Percentiles rank a stretch among this genome's conserved stretches.
These are phyloP conservation scores for Aspergillus incahuasiensis DNA, from an alignment of 495 filamentous ascomycete genomes.

Conservation along the genomic window DNA sequence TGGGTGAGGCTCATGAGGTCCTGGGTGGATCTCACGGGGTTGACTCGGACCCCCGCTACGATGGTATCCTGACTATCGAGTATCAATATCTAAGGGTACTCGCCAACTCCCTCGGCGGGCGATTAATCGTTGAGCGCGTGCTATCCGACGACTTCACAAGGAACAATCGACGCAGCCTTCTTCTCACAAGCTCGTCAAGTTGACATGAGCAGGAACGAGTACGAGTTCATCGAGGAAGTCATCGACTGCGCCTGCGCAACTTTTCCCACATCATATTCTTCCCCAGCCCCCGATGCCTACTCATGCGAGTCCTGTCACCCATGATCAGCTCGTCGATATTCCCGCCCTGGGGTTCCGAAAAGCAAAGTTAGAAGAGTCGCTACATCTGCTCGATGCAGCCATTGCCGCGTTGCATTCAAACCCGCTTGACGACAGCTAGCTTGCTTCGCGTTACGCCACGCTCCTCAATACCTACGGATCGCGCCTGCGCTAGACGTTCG, in stretches of 20 bases:
- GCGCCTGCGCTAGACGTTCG: slow-evolving; percentile 18
- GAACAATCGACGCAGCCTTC: slow-evolving; percentile 8
- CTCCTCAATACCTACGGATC: slow-evolving; percentile 27
- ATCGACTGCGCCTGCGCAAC: slow-evolving; percentile 32
- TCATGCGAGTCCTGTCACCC: slow-evolving; percentile 34
- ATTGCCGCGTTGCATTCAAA: slow-evolving; percentile 28
- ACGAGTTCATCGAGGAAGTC: slow-evolving; percentile 37
- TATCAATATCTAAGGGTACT: slow-evolving; percentile 37
- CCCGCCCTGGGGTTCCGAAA: slow-evolving; percentile 33
- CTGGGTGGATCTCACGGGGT: slow-evolving; percentile 30
- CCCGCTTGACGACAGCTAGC: slow-evolving; percentile 34
- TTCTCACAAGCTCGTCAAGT: background rate
- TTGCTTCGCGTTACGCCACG: slow-evolving; percentile 33
- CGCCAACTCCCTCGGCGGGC: slow-evolving; percentile 35
- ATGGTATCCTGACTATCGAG: slow-evolving; percentile 28
- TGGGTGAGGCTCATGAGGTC: slow-evolving; percentile 20
- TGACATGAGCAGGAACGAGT: slow-evolving; percentile 18
- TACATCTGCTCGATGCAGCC: slow-evolving; percentile 32
- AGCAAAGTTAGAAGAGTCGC: slow-evolving; percentile 28
- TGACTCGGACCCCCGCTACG: slow-evolving; percentile 14
- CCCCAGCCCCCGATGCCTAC: slow-evolving; percentile 26
- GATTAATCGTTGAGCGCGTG: slow-evolving; percentile 30
- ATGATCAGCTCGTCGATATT: slow-evolving; percentile 39
- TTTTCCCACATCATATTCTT: slow-evolving; percentile 16
- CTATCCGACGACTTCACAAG: slow-evolving; percentile 13